Base-by-base conservation (phyloP, 306 rosid genomes). In the Glycine soja region DNA sequence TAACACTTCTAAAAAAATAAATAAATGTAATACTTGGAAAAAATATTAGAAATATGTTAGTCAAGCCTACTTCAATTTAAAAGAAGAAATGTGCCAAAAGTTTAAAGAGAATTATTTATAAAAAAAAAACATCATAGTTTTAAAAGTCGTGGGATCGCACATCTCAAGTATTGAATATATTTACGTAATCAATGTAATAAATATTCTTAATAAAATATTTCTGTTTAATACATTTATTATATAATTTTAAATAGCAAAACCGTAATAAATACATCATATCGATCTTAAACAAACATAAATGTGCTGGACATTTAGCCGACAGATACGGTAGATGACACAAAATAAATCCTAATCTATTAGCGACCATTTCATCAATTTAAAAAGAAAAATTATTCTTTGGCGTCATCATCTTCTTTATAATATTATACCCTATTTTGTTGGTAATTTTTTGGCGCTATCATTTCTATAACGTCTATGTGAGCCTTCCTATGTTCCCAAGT, bases 261-360 rank as follows among this genome's bases (percentile, higher is more conserved):
- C 18, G 46, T 13, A 34, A 34, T 12, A 63, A 32, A 34, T 18
- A 10, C 47, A 54, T 38, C 68, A 8, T 52, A 57, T 66, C 19
- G 32, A 3, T 72, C 67, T 50, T 13, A 79, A 78, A 79, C 57
- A 79, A 74, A 70, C 48, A 52, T 46, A 42, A 73, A 72, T 5
- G 40, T 78, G 88, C 71, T 70, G 76, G 68, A 38, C 74, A 85
- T 74, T 75, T 10, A 75, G 78, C 74, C 15, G 88, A 81, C 90
- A 84, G 74, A 70, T 45, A 38, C 1, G 62, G 72, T 63, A 66
- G 40, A 81, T 71, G 82, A 74, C 77, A 78, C 34, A 7, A 74
- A 19, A 58, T 69, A n/a, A 57, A 78, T 14, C 52, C 40, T 62
- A 62, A 40, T 51, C 5, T 36, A 67, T 74, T 11, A 58, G 16